These are phyloP conservation scores for Ceratocystis lukuohia DNA, from an alignment of 2,329 filamentous ascomycete species.

Conservation along the genomic window DNA sequence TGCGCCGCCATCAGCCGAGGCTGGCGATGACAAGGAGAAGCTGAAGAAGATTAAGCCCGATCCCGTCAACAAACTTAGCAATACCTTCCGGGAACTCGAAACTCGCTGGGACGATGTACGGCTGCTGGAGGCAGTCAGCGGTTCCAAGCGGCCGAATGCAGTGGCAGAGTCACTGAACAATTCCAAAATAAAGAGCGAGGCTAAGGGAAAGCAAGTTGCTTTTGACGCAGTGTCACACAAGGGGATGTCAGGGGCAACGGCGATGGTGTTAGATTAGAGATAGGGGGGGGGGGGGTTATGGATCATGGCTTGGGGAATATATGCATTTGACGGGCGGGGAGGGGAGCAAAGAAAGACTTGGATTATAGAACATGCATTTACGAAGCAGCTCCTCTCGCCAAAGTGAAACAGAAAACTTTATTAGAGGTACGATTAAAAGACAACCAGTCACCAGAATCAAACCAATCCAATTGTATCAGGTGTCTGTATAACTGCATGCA, in stretches of 20 bases:
- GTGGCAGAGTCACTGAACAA: conserved; percentile 6
- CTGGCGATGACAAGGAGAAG: conserved; percentile 13
- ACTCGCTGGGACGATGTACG: conserved; percentile 16
- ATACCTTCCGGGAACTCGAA: conserved; percentile 12
- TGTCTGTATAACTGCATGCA: background rate
- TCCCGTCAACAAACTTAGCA: conserved; percentile 14
- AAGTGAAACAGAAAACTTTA: background rate
- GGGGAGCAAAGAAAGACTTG: background rate
- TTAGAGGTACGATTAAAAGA: background rate
- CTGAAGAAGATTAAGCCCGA: conserved; percentile 20
- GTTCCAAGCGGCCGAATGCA: conserved; percentile 13
- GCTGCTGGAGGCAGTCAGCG: conserved; percentile 18
- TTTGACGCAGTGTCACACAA: conserved; percentile 2
- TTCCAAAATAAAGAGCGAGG: conserved; percentile 10
- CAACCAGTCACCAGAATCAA: background rate
- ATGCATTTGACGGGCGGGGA: background rate
- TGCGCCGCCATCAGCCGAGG: conserved; percentile 3
- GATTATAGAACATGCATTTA: background rate
- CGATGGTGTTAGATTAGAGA: conserved; percentile 16
- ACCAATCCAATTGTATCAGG: background rate
- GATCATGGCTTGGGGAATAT: background rate
- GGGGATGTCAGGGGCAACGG: background rate
- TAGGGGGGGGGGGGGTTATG: background rate
- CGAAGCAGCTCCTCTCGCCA: background rate
- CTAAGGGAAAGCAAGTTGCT: conserved; percentile 9